Evolutionary conservation across 768 basidiomycete species (phyloP), one percentile per base, ranked within the genome.

Genomic region (Agrocybe chaxingu): DNA sequence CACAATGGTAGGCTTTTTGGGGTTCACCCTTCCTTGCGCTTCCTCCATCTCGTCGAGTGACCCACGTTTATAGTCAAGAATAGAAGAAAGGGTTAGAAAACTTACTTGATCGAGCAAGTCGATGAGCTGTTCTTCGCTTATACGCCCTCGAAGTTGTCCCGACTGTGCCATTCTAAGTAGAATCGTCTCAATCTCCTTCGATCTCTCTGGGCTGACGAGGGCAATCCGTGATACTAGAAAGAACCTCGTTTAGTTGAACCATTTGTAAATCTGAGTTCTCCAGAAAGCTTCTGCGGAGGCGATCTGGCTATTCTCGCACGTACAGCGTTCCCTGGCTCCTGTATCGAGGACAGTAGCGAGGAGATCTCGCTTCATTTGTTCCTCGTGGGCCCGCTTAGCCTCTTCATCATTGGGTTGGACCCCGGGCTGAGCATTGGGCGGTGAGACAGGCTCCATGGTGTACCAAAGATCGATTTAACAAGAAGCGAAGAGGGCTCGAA

Each of bases 81-180:
- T 4, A 11, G 19, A 16, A 11, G 8, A 8, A 43, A n/a, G 9
- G n/a, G 18, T 19, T 35, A 37, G 10, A 45, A 46, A 42, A 57
- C 68, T n/a, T 53, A 87, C 93, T 79, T 96, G 90, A 57, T 95
- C 88, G 51, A 96, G 76, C 33, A 96, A 71, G 42, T 84, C 85
- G 56, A 97, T 91, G 47, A 97, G 76, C 64, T 93, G 90, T 42
- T 77, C 70, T 63, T 97, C 93, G 29, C 76, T 81, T 36, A 96
- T 85, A 29, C 83, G 74, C 1, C 85, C 86, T 39, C 86, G 77
- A 35, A 96, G 65, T 64, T 93, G 90, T 6, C 92, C 90, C 1
- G 80, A 75, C 68, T 92, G 89, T 7, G 84, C 90, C 88, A 93
- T 92, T 36, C 89, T 78, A 36, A 88, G 57, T 31, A 96, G 72